Evolutionary conservation across 495 filamentous ascomycete genomes (phyloP).

Genomic region (Aspergillus ellipticus): DNA sequence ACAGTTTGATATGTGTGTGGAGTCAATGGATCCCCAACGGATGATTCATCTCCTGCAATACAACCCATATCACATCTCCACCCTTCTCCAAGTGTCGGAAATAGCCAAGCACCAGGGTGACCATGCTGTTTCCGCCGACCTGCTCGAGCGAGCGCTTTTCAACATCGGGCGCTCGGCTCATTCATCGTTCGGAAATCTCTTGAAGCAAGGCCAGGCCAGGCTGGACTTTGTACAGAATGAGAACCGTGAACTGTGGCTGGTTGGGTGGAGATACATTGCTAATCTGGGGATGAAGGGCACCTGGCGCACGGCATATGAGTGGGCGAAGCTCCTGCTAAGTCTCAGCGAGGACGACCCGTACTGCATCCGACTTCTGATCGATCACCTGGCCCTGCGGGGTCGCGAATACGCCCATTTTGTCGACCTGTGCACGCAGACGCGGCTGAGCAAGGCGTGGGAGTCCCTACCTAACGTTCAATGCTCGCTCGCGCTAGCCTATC

Average conservation of each 20-base stretch:
- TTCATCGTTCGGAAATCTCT: slow-evolving; percentile 67
- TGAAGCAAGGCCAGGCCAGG: slow-evolving; percentile 75
- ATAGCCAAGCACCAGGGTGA: slow-evolving; percentile 88
- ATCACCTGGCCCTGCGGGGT: slow-evolving; percentile 77
- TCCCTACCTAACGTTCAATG: slow-evolving; percentile 63
- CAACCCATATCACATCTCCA: slow-evolving; percentile 89
- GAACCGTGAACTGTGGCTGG: slow-evolving; percentile 90
- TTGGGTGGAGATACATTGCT: slow-evolving; percentile 80
- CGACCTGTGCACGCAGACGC: slow-evolving; percentile 58
- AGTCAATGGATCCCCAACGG: slow-evolving; percentile 74
- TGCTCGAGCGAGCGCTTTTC: slow-evolving; percentile 89
- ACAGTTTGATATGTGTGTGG: slow-evolving; percentile 74
- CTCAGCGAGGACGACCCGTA: slow-evolving; percentile 83
- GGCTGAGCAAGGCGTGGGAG: slow-evolving; percentile 47
- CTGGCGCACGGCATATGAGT: slow-evolving; percentile 88
- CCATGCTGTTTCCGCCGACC: slow-evolving; percentile 75
- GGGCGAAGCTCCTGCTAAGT: slow-evolving; percentile 78
- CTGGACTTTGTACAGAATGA: slow-evolving; percentile 75
- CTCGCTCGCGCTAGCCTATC: slow-evolving; percentile 68
- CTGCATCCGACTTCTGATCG: slow-evolving; percentile 69
- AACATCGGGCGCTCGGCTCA: slow-evolving; percentile 83
- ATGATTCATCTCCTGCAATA: slow-evolving; percentile 61
- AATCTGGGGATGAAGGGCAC: slow-evolving; percentile 87
- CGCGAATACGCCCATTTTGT: slow-evolving; percentile 73
- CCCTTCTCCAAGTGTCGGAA: slow-evolving; percentile 87